phyloP scores from a whole-genome alignment of 2,329 filamentous ascomycete genomes.

The Claviceps monticola region DNA sequence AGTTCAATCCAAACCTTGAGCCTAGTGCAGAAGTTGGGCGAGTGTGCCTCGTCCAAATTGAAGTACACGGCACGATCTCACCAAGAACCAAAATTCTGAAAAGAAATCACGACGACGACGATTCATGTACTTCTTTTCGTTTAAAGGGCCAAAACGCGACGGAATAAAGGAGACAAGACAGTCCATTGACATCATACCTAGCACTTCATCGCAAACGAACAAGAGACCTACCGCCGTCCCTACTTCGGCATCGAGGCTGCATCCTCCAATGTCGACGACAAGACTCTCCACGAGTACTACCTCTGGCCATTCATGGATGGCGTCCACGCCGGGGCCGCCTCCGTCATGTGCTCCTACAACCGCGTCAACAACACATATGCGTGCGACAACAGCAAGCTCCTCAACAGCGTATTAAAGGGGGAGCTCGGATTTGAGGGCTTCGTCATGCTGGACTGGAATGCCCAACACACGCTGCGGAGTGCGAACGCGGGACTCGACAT shows the following conservation, averaged over 20 bases:
- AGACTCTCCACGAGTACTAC: constrained; percentile 51
- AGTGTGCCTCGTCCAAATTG: too few species aligned
- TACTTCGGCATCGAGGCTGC: constrained; percentile 34
- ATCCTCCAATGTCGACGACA: constrained; percentile 50
- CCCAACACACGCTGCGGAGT: constrained; percentile 44
- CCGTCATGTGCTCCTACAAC: constrained; percentile 57
- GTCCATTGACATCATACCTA: neutral
- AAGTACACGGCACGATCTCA: too few species aligned
- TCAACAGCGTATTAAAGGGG: constrained; percentile 54
- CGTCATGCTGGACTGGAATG: constrained; percentile 56
- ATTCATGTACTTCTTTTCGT: too few species aligned
- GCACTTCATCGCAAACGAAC: constrained; percentile 49
- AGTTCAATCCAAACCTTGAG: too few species aligned
- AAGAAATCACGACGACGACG: too few species aligned
- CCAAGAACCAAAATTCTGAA: too few species aligned
- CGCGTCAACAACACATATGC: constrained; percentile 58
- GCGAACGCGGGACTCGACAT: constrained; percentile 52
- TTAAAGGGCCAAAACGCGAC: too few species aligned
- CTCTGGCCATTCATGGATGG: constrained; percentile 53
- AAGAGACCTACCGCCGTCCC: constrained; percentile 34
- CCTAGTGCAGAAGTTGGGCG: too few species aligned
- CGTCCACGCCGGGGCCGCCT: constrained; percentile 39
- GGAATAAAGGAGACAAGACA: neutral
- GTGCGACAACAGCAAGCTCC: constrained; percentile 57
- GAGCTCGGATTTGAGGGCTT: constrained; percentile 55